Evolutionary conservation across 2,329 filamentous ascomycete genomes (phyloP).

Genomic region (Phaeosphaeriaceae sp.): DNA sequence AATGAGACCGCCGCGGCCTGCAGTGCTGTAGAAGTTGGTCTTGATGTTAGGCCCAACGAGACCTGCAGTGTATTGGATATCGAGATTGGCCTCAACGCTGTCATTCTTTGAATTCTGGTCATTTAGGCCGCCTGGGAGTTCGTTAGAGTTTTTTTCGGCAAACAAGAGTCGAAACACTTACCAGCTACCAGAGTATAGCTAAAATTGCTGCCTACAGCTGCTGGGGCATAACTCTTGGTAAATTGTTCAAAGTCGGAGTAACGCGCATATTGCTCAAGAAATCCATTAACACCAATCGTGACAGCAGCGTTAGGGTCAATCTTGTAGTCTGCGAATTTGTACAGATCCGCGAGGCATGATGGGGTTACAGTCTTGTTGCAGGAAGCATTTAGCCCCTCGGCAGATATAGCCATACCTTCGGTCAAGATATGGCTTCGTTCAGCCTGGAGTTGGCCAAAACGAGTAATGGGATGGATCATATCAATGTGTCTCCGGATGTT

Average conservation of each 20-base stretch:
- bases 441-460: conserved; percentile 61
- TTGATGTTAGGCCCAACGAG: conserved; percentile 51
- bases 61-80: conserved; percentile 57
- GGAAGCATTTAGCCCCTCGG: conserved; percentile 38
- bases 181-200: conserved; percentile 53
- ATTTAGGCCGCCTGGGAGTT: conserved; percentile 32
- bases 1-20: conserved; percentile 54
- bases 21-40: conserved; percentile 56
- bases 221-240: conserved; percentile 47
- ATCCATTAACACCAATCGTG: conserved; percentile 55
- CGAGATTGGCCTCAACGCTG: conserved; percentile 58
- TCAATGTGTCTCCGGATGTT: conserved; percentile 62
- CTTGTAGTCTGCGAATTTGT: conserved; percentile 52
- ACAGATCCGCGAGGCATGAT: conserved; percentile 55
- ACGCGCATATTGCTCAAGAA: conserved; percentile 57
- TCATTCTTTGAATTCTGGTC: conserved; percentile 45
- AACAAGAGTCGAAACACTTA: conserved; percentile 22
- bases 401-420: conserved; percentile 29
- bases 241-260: conserved; percentile 55
- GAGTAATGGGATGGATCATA: conserved; percentile 70
- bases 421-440: conserved; percentile 49
- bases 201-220: conserved; percentile 53
- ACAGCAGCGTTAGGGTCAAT: conserved; percentile 45
- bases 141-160: conserved; percentile 4
- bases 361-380: conserved; percentile 56